Base-by-base conservation (phyloP, 352 stramenopile species). In the Phytopythium chamaehyphon region DNA sequence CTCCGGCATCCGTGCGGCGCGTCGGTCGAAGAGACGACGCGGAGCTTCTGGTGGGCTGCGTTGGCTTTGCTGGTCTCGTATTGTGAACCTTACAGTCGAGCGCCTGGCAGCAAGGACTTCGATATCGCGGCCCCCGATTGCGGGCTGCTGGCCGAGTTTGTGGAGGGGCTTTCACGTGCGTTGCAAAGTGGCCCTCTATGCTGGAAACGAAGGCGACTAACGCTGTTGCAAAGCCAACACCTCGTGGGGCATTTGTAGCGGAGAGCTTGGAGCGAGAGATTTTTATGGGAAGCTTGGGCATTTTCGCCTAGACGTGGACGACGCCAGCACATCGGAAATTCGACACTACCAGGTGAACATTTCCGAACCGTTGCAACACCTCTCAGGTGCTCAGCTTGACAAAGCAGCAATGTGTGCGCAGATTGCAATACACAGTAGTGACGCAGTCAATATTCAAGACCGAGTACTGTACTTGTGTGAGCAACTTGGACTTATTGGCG, bases 1-100 rank as follows among this genome's bases (percentile, higher is more conserved):
- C 46, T 70, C 31, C 62, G 62, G 31, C 57, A 37, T 18, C 40
- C 51, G 18, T 70, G 62, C 51, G 64, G 62, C 33, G 40, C 52
- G 9, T 48, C 49, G 16, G 33, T 56, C n/a, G 5, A 19, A 12
- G 21, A 55, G 1, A 57, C 45, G 7, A 28, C 57, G 8, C 14
- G 11, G 6, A 16, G 37, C n/a, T 70, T 70, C 14, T 70, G 62
- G 60, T 67, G 26, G 31, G 53, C 33, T 28, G 14, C 6, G 6
- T 7, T 3, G 6, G 11, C 39, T 7, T 14, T 48, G 15, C 4
- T 36, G 1, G 2, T 6, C 39, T 16, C 19, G 4, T n/a, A n/a
- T n/a, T n/a, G n/a, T n/a, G n/a, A n/a, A n/a, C n/a, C n/a, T n/a
- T n/a, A n/a, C n/a, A n/a, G n/a, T n/a, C n/a, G n/a, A n/a, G n/a